Conservation (phyloP, 176 grass and related monocot genomes). For the Ensete ventricosum region DNA sequence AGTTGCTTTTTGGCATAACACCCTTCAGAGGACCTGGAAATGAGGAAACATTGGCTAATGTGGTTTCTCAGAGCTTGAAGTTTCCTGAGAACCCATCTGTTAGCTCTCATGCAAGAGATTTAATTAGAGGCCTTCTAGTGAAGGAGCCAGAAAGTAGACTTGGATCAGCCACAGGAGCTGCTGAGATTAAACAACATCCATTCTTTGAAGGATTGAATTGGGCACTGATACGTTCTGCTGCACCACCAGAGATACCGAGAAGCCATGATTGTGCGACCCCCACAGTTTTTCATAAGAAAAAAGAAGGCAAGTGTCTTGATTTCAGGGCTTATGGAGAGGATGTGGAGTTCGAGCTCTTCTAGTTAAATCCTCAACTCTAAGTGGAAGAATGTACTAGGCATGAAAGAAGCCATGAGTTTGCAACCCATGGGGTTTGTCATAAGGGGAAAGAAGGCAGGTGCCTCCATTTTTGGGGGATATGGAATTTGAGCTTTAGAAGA, state of each 20-base stretch:
- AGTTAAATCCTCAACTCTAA: background rate
- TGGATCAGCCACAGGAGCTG: constrained; percentile 15
- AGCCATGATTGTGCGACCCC: background rate
- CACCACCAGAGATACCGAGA: background rate
- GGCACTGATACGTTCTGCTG: constrained; percentile 8
- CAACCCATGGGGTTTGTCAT: too few relatives aligned
- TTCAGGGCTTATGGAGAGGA: constrained; percentile 8
- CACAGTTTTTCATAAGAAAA: background rate
- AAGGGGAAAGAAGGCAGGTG: too few relatives aligned
- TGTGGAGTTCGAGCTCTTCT: constrained; percentile 17
- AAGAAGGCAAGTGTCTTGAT: constrained; percentile 15
- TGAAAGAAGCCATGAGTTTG: too few relatives aligned
- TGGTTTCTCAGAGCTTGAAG: background rate
- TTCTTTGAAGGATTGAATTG: constrained; percentile 16
- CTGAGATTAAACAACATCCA: constrained; percentile 13
- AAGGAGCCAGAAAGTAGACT: constrained; percentile 18
- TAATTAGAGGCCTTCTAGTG: constrained; percentile 7
- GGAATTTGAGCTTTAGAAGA: too few relatives aligned
- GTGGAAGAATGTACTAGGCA: background rate
- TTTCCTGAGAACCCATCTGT: constrained; percentile 11
- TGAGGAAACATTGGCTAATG: constrained; percentile 15
- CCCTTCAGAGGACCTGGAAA: constrained; percentile 14
- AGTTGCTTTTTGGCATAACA: constrained; percentile 15
- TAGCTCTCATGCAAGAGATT: constrained; percentile 16
- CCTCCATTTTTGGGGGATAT: too few relatives aligned